These are phyloP conservation scores for Syncephalis fuscata DNA, from an alignment of 371 early-diverging fungal species.

Conservation along the genomic window DNA sequence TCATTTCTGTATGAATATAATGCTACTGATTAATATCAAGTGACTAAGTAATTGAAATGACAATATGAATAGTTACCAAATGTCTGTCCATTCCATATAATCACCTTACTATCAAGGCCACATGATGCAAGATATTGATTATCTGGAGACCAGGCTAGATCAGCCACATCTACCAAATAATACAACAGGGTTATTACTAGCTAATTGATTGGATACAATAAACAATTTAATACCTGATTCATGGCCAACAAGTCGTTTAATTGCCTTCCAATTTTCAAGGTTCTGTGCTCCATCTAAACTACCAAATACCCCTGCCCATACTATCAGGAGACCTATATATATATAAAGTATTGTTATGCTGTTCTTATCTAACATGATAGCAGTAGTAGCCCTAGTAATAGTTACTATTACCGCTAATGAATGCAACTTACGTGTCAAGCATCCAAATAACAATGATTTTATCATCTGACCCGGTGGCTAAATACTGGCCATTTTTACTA, in stretches of 20 bases:
- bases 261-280: constrained; percentile 60
- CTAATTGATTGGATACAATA: not conserved
- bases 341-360: not conserved
- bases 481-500: constrained; percentile 41
- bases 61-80: constrained; percentile 54
- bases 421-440: constrained; percentile 30
- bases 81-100: constrained; percentile 69
- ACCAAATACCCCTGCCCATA: constrained; percentile 30
- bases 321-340: constrained; percentile 15
- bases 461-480: constrained; percentile 85
- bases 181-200: not conserved
- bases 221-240: constrained; percentile 45
- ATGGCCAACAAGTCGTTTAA: constrained; percentile 74
- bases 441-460: constrained; percentile 87
- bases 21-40: not conserved
- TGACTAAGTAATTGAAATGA: not conserved
- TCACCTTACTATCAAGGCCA: constrained; percentile 68
- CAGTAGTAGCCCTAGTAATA: not conserved
- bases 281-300: constrained; percentile 27
- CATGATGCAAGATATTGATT: constrained; percentile 79
- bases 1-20: constrained; percentile 21
- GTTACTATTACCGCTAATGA: not conserved
- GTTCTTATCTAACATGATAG: not conserved
- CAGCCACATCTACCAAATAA: constrained; percentile 53
- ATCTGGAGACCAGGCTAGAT: constrained; percentile 89